These are phyloP conservation scores for Hymenotorrendiella dingleyae DNA, from an alignment of 2,329 filamentous ascomycete species.

Conservation along the genomic window DNA sequence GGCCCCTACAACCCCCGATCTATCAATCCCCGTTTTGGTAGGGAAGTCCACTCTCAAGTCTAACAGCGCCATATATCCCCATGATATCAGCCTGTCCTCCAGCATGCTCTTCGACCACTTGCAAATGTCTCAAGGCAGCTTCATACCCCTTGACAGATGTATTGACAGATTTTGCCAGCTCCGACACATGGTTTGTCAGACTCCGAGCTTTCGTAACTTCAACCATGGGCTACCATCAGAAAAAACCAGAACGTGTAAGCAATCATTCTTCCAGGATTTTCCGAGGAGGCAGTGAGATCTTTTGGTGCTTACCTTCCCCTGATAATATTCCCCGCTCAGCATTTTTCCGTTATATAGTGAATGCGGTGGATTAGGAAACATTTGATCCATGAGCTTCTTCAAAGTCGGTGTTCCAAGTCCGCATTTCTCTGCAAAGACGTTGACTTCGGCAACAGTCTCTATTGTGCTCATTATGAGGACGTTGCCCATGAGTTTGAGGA, in stretches of 20 bases:
- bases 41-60: conserved; percentile 7
- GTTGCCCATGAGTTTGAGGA: conserved; percentile 9
- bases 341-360: conserved; percentile 2
- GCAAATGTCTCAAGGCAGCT: conserved; percentile 1
- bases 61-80: conserved; percentile 7
- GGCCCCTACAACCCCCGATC: too few relatives aligned
- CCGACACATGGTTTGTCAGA: conserved; percentile 1
- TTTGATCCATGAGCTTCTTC: not conserved
- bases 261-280: too few relatives aligned
- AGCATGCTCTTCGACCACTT: conserved; percentile 1
- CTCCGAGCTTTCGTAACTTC: conserved; percentile 1
- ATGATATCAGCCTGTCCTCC: conserved; percentile 1
- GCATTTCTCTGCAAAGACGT: conserved; percentile 4
- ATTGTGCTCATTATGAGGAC: conserved; percentile 8
- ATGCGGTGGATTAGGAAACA: conserved; percentile 2
- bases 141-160: conserved; percentile 3
- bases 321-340: conserved; percentile 4
- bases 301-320: not conserved
- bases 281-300: not conserved
- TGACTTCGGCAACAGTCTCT: conserved; percentile 8
- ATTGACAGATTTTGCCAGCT: not conserved
- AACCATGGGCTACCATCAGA: not conserved
- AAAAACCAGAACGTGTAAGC: not conserved
- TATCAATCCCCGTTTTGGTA: conserved; percentile 1
- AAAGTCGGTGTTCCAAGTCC: conserved; percentile 2